Conservation (phyloP, 1,284 basidiomycete species). For the Moesziomyces parantarcticus region DNA sequence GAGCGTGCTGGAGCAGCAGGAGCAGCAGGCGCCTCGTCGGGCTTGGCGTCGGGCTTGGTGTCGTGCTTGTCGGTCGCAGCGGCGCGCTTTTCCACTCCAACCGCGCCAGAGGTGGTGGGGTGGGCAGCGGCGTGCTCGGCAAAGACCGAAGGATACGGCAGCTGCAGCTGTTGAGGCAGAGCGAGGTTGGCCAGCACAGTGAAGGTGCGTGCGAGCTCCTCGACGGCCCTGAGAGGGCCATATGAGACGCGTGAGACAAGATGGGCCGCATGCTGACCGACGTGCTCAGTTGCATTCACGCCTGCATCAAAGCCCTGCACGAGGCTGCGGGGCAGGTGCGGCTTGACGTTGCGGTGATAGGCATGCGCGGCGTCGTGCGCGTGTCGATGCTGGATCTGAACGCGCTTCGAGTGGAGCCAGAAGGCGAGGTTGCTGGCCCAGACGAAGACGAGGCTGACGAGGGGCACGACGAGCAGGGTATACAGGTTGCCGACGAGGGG, state of each 20-base stretch:
- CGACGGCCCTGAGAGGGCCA: constrained; percentile 26
- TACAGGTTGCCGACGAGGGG: constrained; percentile 29
- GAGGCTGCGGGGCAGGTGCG: constrained; percentile 31
- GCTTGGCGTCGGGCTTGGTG: constrained; percentile 7
- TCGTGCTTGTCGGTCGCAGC: neutral
- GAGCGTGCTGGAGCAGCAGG: neutral
- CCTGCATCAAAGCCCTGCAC: constrained; percentile 36
- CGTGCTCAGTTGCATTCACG: constrained; percentile 25
- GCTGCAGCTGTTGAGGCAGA: constrained; percentile 32
- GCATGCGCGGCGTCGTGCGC: constrained; percentile 10
- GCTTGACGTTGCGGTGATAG: constrained; percentile 23
- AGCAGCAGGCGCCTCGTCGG: neutral
- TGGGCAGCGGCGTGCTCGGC: constrained; percentile 6
- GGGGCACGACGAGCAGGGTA: constrained; percentile 28
- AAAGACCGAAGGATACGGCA: constrained; percentile 42
- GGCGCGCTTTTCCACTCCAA: too few relatives aligned
- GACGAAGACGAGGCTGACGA: constrained; percentile 37
- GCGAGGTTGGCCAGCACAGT: constrained; percentile 29
- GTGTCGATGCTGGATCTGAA: constrained; percentile 22
- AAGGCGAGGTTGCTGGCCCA: constrained; percentile 41
- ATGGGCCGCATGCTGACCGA: constrained; percentile 13
- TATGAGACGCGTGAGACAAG: constrained; percentile 23
- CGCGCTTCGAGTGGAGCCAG: constrained; percentile 31
- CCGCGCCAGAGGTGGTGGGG: neutral
- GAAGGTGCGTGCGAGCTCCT: constrained; percentile 28